phyloP scores from a whole-genome alignment of 768 basidiomycete genomes.

The Lentinus brumalis region DNA sequence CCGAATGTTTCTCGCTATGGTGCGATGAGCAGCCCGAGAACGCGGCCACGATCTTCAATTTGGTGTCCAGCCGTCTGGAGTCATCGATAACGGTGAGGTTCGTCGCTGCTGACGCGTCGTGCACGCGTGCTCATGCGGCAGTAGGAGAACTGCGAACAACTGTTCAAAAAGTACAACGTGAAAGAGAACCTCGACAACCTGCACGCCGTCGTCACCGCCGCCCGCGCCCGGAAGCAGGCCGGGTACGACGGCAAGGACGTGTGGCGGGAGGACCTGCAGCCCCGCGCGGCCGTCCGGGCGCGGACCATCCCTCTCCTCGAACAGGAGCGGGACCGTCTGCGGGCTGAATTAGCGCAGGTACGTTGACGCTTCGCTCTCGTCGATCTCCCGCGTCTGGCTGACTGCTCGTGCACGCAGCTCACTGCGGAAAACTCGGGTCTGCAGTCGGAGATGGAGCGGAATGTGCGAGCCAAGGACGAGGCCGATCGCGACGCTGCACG shows the following conservation, averaged over 20 bases:
- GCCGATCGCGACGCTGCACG: constrained; percentile 48
- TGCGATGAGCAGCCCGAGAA: constrained; percentile 39
- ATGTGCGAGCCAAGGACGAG: constrained; percentile 45
- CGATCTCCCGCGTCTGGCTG: not conserved
- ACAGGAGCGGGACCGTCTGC: constrained; percentile 42
- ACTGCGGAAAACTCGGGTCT: constrained; percentile 56
- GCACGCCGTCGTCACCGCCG: constrained; percentile 70
- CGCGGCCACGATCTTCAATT: constrained; percentile 44
- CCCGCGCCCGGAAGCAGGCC: constrained; percentile 53
- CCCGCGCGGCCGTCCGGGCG: constrained; percentile 62
- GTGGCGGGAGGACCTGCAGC: constrained; percentile 68
- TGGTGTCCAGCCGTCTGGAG: constrained; percentile 73
- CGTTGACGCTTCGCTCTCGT: constrained; percentile 1
- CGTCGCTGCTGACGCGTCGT: not conserved
- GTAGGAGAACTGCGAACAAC: constrained; percentile 65
- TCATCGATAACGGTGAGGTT: constrained; percentile 48
- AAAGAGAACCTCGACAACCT: constrained; percentile 71
- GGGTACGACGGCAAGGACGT: constrained; percentile 49
- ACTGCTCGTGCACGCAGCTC: constrained; percentile 40
- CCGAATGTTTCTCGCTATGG: constrained; percentile 41
- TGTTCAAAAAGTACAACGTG: constrained; percentile 70
- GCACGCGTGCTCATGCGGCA: not conserved
- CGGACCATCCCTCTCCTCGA: constrained; percentile 62
- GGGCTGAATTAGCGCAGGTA: constrained; percentile 40
- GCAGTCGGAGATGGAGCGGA: constrained; percentile 51